phyloP scores from a whole-genome alignment of 179 eudicot genomes.

The Corrigiola litoralis region DNA sequence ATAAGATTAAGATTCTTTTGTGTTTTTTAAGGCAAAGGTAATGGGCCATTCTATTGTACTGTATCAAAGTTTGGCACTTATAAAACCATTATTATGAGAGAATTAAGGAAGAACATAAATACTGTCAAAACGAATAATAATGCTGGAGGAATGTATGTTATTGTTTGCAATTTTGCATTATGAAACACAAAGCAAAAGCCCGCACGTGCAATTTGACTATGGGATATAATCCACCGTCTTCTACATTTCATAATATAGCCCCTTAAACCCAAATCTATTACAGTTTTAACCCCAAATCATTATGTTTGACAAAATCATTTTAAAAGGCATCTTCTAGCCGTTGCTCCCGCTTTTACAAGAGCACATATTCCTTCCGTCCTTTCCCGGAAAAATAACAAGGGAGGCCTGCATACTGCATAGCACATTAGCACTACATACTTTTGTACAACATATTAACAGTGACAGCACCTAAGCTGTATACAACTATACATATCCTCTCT shows the following conservation, averaged over 20 bases:
- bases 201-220: conserved; percentile 9
- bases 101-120: conserved; percentile 3
- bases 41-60: too few relatives aligned
- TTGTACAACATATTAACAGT: too few relatives aligned
- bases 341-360: neutral
- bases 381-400: neutral
- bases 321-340: neutral
- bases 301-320: too few relatives aligned
- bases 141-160: neutral
- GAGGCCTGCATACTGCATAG: too few relatives aligned
- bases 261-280: too few relatives aligned
- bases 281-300: neutral
- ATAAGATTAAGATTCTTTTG: too few relatives aligned
- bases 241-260: neutral
- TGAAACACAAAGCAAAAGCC: neutral
- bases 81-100: too few relatives aligned
- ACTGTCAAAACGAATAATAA: neutral
- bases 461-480: too few relatives aligned
- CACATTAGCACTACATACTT: too few relatives aligned
- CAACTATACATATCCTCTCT: too few relatives aligned
- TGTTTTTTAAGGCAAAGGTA: neutral
- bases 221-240: neutral
- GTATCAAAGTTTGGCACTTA: too few relatives aligned
- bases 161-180: too few relatives aligned
- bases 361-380: conserved; percentile 5